phyloP scores from a whole-genome alignment of 176 grass and related monocot species.

The Paspalum notatum region DNA sequence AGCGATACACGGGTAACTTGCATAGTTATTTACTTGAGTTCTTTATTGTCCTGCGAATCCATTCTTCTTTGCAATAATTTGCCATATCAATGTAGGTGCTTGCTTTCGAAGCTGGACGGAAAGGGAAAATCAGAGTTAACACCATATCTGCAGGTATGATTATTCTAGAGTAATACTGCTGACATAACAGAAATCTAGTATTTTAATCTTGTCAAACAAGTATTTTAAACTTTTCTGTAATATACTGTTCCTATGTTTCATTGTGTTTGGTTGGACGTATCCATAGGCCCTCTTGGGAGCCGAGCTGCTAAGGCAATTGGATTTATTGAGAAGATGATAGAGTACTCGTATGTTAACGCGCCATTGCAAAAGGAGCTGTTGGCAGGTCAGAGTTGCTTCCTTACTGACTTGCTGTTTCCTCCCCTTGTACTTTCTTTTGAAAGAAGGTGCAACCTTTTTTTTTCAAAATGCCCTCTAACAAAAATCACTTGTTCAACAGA shows the following conservation, averaged over 20 bases:
- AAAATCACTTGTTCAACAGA: slow-evolving; percentile 51
- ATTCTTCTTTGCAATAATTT: neutral
- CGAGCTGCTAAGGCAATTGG: slow-evolving; percentile 96
- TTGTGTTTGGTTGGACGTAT: neutral
- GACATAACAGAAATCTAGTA: slow-evolving; percentile 12
- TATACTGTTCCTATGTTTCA: neutral
- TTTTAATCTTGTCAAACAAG: neutral
- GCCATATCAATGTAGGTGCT: slow-evolving; percentile 56
- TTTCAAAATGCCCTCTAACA: slow-evolving; percentile 16
- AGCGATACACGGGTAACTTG: slow-evolving; percentile 82
- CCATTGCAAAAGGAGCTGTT: slow-evolving; percentile 87
- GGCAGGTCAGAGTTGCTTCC: slow-evolving; percentile 53
- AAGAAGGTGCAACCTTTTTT: neutral
- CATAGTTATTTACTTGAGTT: slow-evolving; percentile 1
- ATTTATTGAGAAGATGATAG: slow-evolving; percentile 99
- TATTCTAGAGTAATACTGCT: neutral
- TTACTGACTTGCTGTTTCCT: neutral
- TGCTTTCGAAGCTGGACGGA: slow-evolving; percentile 93
- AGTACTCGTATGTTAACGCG: slow-evolving; percentile 89
- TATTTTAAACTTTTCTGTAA: neutral
- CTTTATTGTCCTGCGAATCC: slow-evolving; percentile 7
- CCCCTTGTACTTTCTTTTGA: neutral
- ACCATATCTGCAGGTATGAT: slow-evolving; percentile 91
- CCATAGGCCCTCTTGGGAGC: slow-evolving; percentile 80
- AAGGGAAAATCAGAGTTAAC: slow-evolving; percentile 89